Conservation (phyloP, 441 rosid genomes). For the Brassica balearica region DNA sequence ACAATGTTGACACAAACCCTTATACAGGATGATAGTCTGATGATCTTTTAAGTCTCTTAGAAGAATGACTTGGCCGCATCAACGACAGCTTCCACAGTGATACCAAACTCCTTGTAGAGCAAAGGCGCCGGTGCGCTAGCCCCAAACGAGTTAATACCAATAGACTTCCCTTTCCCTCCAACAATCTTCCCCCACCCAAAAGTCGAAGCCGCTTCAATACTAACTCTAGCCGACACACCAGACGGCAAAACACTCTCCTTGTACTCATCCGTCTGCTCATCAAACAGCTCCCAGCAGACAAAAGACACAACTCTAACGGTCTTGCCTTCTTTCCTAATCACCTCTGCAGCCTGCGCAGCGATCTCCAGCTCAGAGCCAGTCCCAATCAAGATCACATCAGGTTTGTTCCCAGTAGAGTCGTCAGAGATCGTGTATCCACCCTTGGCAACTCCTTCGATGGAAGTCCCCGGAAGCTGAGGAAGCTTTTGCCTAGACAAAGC, state of each 20-base stretch:
- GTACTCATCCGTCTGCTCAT: slow-evolving; percentile 58
- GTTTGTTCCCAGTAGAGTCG: slow-evolving; percentile 60
- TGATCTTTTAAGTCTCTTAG: slow-evolving; percentile 28
- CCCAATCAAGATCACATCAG: slow-evolving; percentile 65
- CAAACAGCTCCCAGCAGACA: slow-evolving; percentile 63
- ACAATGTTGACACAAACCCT: slow-evolving; percentile 19
- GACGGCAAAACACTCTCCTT: slow-evolving; percentile 63
- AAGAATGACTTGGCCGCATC: slow-evolving; percentile 56
- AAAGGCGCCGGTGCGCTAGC: slow-evolving; percentile 61
- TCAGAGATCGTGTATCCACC: slow-evolving; percentile 63
- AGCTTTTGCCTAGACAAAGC: slow-evolving; percentile 66
- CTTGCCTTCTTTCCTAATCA: slow-evolving; percentile 61
- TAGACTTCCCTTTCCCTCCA: slow-evolving; percentile 58
- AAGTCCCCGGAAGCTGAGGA: slow-evolving; percentile 60
- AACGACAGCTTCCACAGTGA: slow-evolving; percentile 57
- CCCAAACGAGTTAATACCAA: slow-evolving; percentile 57
- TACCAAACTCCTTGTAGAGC: slow-evolving; percentile 61
- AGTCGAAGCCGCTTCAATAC: slow-evolving; percentile 64
- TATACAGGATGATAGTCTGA: neutral
- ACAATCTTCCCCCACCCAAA: slow-evolving; percentile 66
- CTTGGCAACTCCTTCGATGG: slow-evolving; percentile 61
- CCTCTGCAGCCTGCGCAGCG: slow-evolving; percentile 57
- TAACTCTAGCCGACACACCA: slow-evolving; percentile 57
- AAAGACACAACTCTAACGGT: slow-evolving; percentile 63
- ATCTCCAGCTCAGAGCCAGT: slow-evolving; percentile 70